These are phyloP conservation scores for Xylariaceae sp. DNA, from an alignment of 2,329 filamentous ascomycete genomes.

Conservation along the genomic window DNA sequence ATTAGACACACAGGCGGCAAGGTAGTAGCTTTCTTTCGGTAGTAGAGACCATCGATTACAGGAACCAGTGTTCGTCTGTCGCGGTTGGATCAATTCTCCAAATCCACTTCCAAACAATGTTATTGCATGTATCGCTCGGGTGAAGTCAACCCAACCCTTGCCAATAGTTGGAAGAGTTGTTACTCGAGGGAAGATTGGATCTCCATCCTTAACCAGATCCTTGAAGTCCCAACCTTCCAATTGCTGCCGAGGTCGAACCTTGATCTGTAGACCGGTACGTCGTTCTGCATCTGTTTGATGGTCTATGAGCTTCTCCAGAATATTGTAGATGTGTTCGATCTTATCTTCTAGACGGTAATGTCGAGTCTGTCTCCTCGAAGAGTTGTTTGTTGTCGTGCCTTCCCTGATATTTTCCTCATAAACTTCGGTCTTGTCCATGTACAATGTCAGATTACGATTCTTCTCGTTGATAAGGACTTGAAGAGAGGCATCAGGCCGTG, in stretches of 20 bases:
- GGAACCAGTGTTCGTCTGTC: conserved; percentile 1
- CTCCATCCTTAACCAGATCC: conserved; percentile 38
- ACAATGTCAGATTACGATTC: conserved; percentile 24
- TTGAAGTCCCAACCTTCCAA: conserved; percentile 41
- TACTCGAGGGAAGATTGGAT: conserved; percentile 34
- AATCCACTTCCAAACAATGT: conserved; percentile 34
- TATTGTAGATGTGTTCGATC: conserved; percentile 37
- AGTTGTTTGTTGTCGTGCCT: neutral
- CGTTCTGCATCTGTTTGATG: conserved; percentile 40
- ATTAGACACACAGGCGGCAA: conserved; percentile 38
- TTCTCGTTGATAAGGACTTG: conserved; percentile 20
- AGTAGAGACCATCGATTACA: conserved; percentile 39
- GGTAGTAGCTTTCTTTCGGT: conserved; percentile 39
- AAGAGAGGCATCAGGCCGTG: conserved; percentile 19
- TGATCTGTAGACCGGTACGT: conserved; percentile 28
- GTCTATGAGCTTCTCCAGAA: conserved; percentile 41
- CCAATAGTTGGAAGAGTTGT: conserved; percentile 17
- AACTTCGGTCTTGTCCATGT: conserved; percentile 30
- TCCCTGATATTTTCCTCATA: conserved; percentile 7
- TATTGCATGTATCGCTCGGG: conserved; percentile 35
- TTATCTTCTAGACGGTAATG: conserved; percentile 33
- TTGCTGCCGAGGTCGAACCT: conserved; percentile 28
- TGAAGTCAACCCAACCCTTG: conserved; percentile 34
- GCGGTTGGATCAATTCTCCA: conserved; percentile 32
- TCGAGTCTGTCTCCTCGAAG: conserved; percentile 16